These are phyloP conservation scores for Termitomyces heimii DNA, from an alignment of 768 basidiomycete genomes.

Conservation along the genomic window DNA sequence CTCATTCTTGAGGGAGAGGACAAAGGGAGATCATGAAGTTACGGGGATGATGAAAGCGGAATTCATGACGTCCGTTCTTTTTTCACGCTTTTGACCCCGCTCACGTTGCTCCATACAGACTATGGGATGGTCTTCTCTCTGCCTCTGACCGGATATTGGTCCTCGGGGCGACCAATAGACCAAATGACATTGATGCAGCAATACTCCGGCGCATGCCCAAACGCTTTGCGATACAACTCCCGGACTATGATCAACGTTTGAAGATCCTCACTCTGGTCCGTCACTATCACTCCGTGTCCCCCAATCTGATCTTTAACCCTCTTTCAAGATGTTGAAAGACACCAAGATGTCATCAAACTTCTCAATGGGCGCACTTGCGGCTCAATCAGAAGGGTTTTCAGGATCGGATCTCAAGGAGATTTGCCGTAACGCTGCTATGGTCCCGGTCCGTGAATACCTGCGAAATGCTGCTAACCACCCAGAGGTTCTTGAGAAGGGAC, in stretches of 20 bases:
- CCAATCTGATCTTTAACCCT: not conserved
- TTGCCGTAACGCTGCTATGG: conserved; percentile 92
- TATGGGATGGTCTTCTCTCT: conserved; percentile 94
- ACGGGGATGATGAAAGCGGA: conserved; percentile 99
- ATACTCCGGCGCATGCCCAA: conserved; percentile 98
- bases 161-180: conserved; percentile 93
- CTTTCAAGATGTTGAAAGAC: conserved; percentile 76
- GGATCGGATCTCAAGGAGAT: conserved; percentile 91
- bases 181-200: conserved; percentile 84
- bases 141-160: conserved; percentile 79
- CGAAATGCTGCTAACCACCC: conserved; percentile 37
- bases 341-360: conserved; percentile 63
- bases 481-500: conserved; percentile 41
- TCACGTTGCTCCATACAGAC: conserved; percentile 30
- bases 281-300: not conserved
- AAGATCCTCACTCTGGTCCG: conserved; percentile 80
- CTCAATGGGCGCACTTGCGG: conserved; percentile 56
- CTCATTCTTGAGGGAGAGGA: conserved; percentile 85
- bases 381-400: conserved; percentile 66
- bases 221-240: conserved; percentile 82
- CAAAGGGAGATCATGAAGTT: conserved; percentile 89
- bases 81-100: not conserved
- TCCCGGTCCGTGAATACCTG: conserved; percentile 83
- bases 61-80: conserved; percentile 73
- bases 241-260: conserved; percentile 68